Evolutionary conservation across 2,329 filamentous ascomycete genomes (phyloP), one percentile per base, ranked within the genome.

Genomic region (Tolypocladium cylindrosporum): DNA sequence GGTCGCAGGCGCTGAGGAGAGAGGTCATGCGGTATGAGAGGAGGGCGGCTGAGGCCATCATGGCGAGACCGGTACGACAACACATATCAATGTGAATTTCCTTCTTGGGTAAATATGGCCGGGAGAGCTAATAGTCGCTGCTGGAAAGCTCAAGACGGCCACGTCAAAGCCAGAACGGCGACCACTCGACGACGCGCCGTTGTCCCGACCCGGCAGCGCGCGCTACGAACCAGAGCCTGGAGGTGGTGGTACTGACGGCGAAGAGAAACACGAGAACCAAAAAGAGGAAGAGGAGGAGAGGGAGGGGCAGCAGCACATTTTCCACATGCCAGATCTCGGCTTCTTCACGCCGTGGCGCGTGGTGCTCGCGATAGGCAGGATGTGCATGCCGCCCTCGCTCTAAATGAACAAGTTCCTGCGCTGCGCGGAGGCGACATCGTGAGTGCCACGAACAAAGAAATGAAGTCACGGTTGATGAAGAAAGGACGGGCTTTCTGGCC

Each of bases 1-100:
- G 66, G 21, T 70, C 69, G 39, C 68, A 72, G 62, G 65, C 68
- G 16, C 61, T 71, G 48, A 65, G 62, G 48, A 63, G 65, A 21
- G 68, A 70, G 54, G 61, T 67, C 48, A 59, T 61, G 13, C 62
- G 61, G 53, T 68, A 64, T 14, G 66, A 67, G 55, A 59, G 55
- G 39, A 55, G 24, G n/a, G 40, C 62, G 36, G 19, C 56, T 40
- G 55, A 56, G 48, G 52, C 55, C 10, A 55, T 61, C 16, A 37
- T 54, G 5, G 42, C 42, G 42, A 43, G 58, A 41, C 42, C 57
- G 58, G 36, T 37, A 37, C 36, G 36, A 37, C 36, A 37, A 37
- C 36, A 37, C 36, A 37, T 13, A 37, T 14, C 36, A 37, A 14
- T 14, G 36, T 14, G 11, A 37, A 13, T 14, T 37, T 3, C 13